phyloP scores from a whole-genome alignment of 2,329 filamentous ascomycete species.

The Fusarium sp. region DNA sequence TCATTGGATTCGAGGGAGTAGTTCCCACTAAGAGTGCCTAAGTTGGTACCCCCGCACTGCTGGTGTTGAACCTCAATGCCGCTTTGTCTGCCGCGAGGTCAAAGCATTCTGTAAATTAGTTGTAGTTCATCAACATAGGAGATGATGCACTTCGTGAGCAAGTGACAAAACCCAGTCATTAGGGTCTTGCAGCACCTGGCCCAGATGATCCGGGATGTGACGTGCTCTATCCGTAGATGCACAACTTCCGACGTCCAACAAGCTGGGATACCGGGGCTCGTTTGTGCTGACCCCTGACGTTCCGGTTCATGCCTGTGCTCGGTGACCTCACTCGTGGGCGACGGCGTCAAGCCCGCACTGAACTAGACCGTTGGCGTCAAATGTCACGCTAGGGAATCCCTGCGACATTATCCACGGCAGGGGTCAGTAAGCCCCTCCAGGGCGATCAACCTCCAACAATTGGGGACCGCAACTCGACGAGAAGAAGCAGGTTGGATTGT shows the following conservation, averaged over 20 bases:
- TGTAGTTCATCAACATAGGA: not conserved
- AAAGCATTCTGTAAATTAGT: slow-evolving; percentile 6
- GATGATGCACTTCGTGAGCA: not conserved
- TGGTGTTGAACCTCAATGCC: slow-evolving; percentile 2
- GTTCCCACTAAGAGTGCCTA: slow-evolving; percentile 2
- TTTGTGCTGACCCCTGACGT: slow-evolving; percentile 24
- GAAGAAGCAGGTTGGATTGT: slow-evolving; percentile 28
- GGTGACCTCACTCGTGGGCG: slow-evolving; percentile 26
- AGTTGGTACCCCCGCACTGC: not conserved
- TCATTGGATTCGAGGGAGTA: not conserved
- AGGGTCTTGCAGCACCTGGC: not conserved
- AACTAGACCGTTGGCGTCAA: slow-evolving; percentile 26
- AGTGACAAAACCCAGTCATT: not conserved
- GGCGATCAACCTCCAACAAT: slow-evolving; percentile 9
- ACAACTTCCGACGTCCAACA: slow-evolving; percentile 36
- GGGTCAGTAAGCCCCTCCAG: slow-evolving; percentile 13
- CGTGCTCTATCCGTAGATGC: slow-evolving; percentile 20
- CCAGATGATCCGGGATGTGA: slow-evolving; percentile 24
- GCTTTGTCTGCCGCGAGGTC: not conserved
- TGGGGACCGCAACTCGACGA: slow-evolving; percentile 30
- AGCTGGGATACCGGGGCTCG: slow-evolving; percentile 44
- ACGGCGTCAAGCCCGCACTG: slow-evolving; percentile 7
- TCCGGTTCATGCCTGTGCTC: slow-evolving; percentile 16
- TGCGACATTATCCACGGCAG: slow-evolving; percentile 23
- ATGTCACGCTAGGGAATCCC: slow-evolving; percentile 33